Evolutionary conservation across 176 grass and related monocot species (phyloP).

Genomic region (Carex scoparia): DNA sequence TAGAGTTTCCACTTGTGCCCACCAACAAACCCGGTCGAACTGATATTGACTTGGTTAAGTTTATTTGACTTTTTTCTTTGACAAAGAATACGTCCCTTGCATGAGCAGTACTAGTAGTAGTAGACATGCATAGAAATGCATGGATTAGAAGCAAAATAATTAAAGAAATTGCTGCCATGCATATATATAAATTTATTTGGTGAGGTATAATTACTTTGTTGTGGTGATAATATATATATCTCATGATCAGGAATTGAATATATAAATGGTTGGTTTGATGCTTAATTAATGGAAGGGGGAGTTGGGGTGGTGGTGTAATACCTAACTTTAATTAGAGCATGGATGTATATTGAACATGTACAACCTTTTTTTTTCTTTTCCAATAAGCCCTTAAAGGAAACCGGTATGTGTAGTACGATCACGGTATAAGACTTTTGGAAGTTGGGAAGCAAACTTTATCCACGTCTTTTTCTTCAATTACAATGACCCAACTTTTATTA

Average conservation of each 20-base stretch:
- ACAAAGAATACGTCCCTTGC: background rate
- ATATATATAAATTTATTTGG: background rate
- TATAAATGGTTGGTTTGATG: background rate
- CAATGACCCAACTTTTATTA: background rate
- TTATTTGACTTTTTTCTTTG: background rate
- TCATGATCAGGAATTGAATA: background rate
- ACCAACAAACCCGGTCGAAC: background rate
- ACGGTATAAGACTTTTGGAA: slow-evolving; percentile 13
- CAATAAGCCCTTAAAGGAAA: background rate
- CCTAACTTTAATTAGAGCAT: slow-evolving; percentile 4
- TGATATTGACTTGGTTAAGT: background rate
- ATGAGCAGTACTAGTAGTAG: background rate
- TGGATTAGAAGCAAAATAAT: background rate
- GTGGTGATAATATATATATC: too few relatives aligned
- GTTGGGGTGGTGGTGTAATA: background rate
- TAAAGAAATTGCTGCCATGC: background rate
- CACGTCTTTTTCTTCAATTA: background rate
- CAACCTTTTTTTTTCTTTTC: background rate
- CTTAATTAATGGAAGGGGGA: background rate
- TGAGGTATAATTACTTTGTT: background rate
- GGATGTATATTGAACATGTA: slow-evolving; percentile 2
- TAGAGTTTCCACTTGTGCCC: slow-evolving; percentile 2
- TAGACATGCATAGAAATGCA: background rate
- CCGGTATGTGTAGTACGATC: slow-evolving; percentile 3
- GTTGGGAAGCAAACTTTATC: slow-evolving; percentile 11